Base-by-base conservation (phyloP, 1,139 yeast genomes). In the Protomyces inundatus region DNA sequence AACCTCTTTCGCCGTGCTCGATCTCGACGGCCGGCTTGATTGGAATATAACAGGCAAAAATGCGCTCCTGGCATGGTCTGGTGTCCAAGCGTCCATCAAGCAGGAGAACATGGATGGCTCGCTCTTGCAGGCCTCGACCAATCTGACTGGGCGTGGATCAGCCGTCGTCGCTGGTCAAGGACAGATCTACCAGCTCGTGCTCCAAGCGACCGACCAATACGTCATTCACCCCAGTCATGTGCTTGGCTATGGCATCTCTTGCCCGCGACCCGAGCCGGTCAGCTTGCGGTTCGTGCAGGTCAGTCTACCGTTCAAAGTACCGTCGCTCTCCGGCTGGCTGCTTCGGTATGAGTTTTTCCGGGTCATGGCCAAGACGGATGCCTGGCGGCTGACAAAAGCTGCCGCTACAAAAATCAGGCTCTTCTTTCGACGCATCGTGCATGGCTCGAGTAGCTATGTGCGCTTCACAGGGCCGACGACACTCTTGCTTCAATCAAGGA, bases 21-120 rank as follows among this genome's bases (percentile, higher is more conserved):
- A 75, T 50, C 72, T 77, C 30, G 77, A 77, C 66, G 80, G 80
- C 34, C 68, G 77, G 7, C 66, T 71, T 37, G 80, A 77, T 39
- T 75, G 77, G 77, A 69, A 71, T 5, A 62, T 75, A 23, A 68
- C 75, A 5, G 74, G 73, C 54, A 68, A 76, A 30, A 65, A 70
- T 53, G 74, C 76, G 5, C 68, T 75, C 33, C 66, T 75, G 14
- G 77, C 75, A 23, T 75, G 77, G 77, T 64, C 68, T 9, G 65
- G 65, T 16, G 71, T 77, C 3, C 64, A 66, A 50, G 62, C 68
- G 5, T 56, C 50, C 6, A 69, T 67, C 16, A 53, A 55, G n/a
- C 57, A 63, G 45, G 51, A 59, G 36, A 64, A 65, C 5, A 61
- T 72, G 32, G 65, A 69, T 32, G 66, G 67, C 35, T 73, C 73